phyloP scores from a whole-genome alignment of 2,329 filamentous ascomycete species.

The Magnaporthiopsis incrustans region DNA sequence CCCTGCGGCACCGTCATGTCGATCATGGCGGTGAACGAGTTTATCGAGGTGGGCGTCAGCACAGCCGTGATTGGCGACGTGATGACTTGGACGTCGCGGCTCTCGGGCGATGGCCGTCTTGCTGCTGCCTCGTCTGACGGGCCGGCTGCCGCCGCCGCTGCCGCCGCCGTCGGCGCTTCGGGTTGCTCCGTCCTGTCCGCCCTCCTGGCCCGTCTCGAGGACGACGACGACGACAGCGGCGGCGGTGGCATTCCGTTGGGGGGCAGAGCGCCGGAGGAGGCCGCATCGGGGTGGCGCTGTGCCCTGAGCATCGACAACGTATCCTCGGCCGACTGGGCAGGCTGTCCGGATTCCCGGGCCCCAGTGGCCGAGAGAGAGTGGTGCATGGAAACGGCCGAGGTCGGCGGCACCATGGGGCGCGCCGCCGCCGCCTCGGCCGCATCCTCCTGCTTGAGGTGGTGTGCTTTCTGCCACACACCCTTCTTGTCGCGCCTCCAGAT shows the following conservation, averaged over 20 bases:
- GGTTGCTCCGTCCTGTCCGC: background rate
- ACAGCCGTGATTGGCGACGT: background rate
- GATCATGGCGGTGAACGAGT: conserved; percentile 40
- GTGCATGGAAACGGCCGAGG: background rate
- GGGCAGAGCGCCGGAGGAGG: background rate
- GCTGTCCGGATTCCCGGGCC: background rate
- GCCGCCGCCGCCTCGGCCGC: conserved; percentile 43
- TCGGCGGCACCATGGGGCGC: background rate
- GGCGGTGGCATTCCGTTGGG: background rate
- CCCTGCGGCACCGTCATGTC: conserved; percentile 46
- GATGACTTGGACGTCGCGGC: background rate
- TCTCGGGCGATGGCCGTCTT: background rate
- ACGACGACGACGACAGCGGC: background rate
- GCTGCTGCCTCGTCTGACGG: background rate
- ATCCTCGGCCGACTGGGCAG: background rate
- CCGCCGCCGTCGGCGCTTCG: background rate
- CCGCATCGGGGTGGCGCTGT: conserved; percentile 4
- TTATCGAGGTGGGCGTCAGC: background rate
- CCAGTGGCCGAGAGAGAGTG: background rate
- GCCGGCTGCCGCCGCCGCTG: too few relatives aligned
- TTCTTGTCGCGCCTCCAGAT: conserved; percentile 86
- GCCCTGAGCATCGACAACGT: background rate
- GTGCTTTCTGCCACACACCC: conserved; percentile 74
- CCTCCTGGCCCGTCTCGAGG: background rate
- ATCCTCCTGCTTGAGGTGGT: conserved; percentile 68